Evolutionary conservation across 2,329 filamentous ascomycete species (phyloP), one percentile per base, ranked within the genome.

Genomic region (Trichoderma polysporum): DNA sequence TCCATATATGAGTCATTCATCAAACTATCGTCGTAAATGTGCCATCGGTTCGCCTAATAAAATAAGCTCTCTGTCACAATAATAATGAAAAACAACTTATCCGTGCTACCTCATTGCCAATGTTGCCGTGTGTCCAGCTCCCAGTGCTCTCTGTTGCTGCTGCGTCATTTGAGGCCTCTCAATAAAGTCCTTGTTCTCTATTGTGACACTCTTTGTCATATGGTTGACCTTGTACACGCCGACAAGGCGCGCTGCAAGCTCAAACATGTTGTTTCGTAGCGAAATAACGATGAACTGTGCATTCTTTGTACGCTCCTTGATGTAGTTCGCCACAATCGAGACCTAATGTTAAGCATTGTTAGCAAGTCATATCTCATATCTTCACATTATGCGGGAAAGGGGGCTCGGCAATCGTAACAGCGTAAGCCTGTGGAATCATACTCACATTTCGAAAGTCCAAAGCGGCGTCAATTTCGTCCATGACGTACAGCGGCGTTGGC

Each of bases 171-270:
- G 71, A 31, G 74, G 76, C 71, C 82, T 77, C 68, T 75, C 75
- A 72, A 91, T 91, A 76, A 90, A 95, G 79, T 95, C 91, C 71
- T 84, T 84, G 80, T 95, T 95, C 79, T 95, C 92, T 70, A 95
- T 93, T 62, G 92, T 93, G 25, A 95, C 91, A 78, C 91, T 94
- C 87, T 94, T 95, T 69, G 92, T 95, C 89, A 98, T 99, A 79
- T 99, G 94, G 80, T 97, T 98, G 77, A 99, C 95, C 84, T 99
- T 99, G 84, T 99, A 99, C 66, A 99, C 95, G 72, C 96, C 96
- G 15, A 99, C 93, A 68, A 99, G 86, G 66, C 96, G 88, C 67
- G 93, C 89, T n/a, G 96, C 94, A 70, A 99, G 88, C 84, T 99
- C 95, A 79, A 99, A 99, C 95, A 99, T 99, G 83, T 99, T 99